These are phyloP conservation scores for Cutaneotrichosporon cutaneum DNA, from an alignment of 1,284 basidiomycete species.

Conservation along the genomic window DNA sequence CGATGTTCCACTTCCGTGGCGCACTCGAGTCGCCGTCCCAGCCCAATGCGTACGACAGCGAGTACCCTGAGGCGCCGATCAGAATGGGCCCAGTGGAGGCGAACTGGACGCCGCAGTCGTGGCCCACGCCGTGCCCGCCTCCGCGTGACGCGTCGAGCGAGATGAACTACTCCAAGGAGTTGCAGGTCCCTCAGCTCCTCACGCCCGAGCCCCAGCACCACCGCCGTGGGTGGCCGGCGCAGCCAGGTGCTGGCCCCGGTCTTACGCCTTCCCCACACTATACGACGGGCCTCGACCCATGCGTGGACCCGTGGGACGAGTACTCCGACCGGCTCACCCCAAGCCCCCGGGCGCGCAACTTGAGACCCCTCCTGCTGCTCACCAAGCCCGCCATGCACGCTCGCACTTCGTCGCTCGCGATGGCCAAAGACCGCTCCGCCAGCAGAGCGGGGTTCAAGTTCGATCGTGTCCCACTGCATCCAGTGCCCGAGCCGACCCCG, in stretches of 20 bases:
- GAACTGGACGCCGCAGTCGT: constrained; percentile 13
- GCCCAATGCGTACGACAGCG: constrained; percentile 14
- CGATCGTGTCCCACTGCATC: neutral
- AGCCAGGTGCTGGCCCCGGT: neutral
- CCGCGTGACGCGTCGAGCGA: constrained; percentile 3
- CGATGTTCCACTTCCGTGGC: constrained; percentile 15
- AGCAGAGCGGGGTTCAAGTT: neutral
- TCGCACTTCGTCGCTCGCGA: constrained; percentile 12
- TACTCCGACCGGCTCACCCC: constrained; percentile 25
- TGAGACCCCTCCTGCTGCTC: constrained; percentile 21
- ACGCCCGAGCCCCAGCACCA: neutral
- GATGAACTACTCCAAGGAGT: neutral
- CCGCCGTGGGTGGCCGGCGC: neutral
- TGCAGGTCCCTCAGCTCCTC: neutral
- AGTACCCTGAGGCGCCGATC: constrained; percentile 3
- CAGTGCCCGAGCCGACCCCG: neutral
- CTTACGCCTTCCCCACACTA: neutral
- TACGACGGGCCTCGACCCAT: constrained; percentile 11
- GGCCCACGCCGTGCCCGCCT: constrained; percentile 14
- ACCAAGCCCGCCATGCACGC: constrained; percentile 15
- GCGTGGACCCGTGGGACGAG: constrained; percentile 27
- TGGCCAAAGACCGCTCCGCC: constrained; percentile 5
- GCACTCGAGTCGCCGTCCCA: neutral
- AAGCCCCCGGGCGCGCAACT: constrained; percentile 17
- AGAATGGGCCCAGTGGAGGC: neutral